Conservation (phyloP, 371 early-diverging fungal genomes). For the Rhizopus microsporus region DNA sequence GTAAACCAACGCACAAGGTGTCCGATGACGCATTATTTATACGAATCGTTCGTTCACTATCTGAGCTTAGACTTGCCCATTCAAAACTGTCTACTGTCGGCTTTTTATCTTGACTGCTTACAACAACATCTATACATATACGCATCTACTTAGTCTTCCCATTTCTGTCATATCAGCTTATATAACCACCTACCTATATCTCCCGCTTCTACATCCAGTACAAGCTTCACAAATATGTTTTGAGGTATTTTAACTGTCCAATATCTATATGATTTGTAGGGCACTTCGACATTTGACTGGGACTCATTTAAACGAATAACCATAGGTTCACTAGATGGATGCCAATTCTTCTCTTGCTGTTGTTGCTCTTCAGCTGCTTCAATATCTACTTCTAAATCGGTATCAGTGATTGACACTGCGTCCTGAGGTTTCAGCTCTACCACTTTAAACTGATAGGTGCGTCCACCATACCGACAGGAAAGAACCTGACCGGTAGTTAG, state of each 20-base stretch:
- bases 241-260: conserved; percentile 29
- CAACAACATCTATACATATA: conserved; percentile 32
- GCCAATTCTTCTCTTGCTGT: not conserved
- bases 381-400: conserved; percentile 85
- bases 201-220: conserved; percentile 29
- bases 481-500: conserved; percentile 70
- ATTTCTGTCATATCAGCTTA: not conserved
- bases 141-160: too few species aligned
- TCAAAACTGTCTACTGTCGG: conserved; percentile 39
- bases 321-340: conserved; percentile 5
- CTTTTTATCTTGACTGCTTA: conserved; percentile 21
- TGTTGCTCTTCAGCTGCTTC: conserved; percentile 35
- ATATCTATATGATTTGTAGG: conserved; percentile 28
- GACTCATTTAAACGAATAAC: conserved; percentile 3
- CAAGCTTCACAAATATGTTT: conserved; percentile 4
- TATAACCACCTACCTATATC: conserved; percentile 35
- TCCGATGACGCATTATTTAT: conserved; percentile 10
- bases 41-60: conserved; percentile 22
- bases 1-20: conserved; percentile 42
- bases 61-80: conserved; percentile 40
- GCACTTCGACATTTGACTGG: conserved; percentile 2
- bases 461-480: conserved; percentile 59
- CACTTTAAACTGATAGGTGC: conserved; percentile 62
- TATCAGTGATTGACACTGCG: conserved; percentile 76
- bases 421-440: conserved; percentile 66